Evolutionary conservation across 768 basidiomycete genomes (phyloP).

Genomic region (Myochromella boudieri): DNA sequence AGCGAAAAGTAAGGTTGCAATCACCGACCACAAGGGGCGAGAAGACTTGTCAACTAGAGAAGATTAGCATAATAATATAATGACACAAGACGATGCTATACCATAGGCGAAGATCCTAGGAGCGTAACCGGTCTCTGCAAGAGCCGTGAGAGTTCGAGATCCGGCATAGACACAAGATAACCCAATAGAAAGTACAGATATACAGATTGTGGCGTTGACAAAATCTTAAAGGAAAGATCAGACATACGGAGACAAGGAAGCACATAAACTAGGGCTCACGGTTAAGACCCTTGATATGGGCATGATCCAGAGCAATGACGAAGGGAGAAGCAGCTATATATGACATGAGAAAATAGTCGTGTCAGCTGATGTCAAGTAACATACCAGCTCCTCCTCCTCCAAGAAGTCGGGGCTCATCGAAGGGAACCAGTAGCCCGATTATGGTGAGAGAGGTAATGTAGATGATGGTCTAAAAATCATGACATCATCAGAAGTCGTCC

Average conservation of each 20-base stretch:
- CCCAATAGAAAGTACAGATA: constrained; percentile 46
- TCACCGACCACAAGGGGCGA: constrained; percentile 42
- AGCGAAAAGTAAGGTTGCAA: constrained; percentile 35
- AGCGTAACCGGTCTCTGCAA: constrained; percentile 47
- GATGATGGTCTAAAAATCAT: constrained; percentile 36
- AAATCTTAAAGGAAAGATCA: constrained; percentile 23
- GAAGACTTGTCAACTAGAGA: constrained; percentile 41
- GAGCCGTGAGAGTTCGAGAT: constrained; percentile 43
- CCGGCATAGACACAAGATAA: constrained; percentile 46
- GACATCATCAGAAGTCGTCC: neutral
- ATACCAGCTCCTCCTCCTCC: constrained; percentile 34
- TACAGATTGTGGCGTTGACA: constrained; percentile 43
- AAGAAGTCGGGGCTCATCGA: constrained; percentile 33
- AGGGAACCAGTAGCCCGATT: constrained; percentile 41
- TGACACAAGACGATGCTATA: neutral
- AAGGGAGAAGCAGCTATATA: constrained; percentile 40
- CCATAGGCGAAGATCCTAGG: constrained; percentile 42
- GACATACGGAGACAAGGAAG: neutral
- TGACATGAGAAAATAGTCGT: neutral
- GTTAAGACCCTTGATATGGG: constrained; percentile 39
- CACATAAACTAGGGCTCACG: constrained; percentile 24
- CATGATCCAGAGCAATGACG: constrained; percentile 41
- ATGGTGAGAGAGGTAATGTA: constrained; percentile 44
- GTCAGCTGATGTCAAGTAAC: neutral
- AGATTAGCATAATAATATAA: neutral